phyloP scores from a whole-genome alignment of 768 basidiomycete species.

The Lentinula detonsa region DNA sequence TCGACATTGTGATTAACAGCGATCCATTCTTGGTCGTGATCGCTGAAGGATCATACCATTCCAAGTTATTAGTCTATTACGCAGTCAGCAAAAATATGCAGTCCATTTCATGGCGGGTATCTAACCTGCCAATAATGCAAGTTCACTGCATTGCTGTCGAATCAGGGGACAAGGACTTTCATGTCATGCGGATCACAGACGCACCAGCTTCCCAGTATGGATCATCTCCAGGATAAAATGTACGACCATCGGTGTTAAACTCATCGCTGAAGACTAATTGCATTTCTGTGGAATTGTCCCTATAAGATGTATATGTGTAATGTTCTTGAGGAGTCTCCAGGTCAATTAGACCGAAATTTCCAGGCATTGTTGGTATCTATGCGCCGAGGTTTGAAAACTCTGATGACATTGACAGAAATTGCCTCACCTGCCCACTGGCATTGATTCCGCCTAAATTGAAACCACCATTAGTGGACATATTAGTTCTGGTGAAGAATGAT shows the following conservation, averaged over 20 bases:
- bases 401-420: neutral
- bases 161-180: neutral
- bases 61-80: conserved; percentile 60
- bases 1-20: conserved; percentile 67
- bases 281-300: conserved; percentile 44
- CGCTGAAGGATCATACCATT: conserved; percentile 87
- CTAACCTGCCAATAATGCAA: conserved; percentile 71
- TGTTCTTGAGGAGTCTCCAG: conserved; percentile 60
- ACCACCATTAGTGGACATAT: conserved; percentile 33
- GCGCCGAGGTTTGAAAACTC: neutral
- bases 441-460: conserved; percentile 79
- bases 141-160: conserved; percentile 30
- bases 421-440: conserved; percentile 58
- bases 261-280: conserved; percentile 87
- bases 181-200: neutral
- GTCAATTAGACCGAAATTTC: conserved; percentile 74
- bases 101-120: neutral
- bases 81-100: neutral
- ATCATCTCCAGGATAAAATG: conserved; percentile 86
- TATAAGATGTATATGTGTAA: conserved; percentile 47
- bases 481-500: conserved; percentile 43
- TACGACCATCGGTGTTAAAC: conserved; percentile 73
- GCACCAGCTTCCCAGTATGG: conserved; percentile 76
- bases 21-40: conserved; percentile 69
- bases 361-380: conserved; percentile 51